Conservation (phyloP, 305 asterid genomes). For the Fraxinus angustifolia region DNA sequence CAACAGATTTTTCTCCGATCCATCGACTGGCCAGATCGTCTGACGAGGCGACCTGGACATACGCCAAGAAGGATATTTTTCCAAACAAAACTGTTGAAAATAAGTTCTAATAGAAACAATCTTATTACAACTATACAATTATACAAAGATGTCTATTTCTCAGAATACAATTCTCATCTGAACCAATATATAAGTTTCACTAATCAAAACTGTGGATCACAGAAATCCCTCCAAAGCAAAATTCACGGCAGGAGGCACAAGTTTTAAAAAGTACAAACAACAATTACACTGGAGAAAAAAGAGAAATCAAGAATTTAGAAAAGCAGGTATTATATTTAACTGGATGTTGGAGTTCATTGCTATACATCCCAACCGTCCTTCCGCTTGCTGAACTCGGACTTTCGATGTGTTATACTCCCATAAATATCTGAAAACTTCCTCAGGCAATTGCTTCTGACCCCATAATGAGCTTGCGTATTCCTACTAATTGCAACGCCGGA, state of each 20-base stretch:
- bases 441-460: constrained; percentile 68
- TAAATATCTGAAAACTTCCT: constrained; percentile 55
- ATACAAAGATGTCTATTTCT: background rate
- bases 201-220: constrained; percentile 9
- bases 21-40: background rate
- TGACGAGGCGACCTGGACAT: background rate
- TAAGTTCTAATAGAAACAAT: background rate
- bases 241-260: constrained; percentile 18
- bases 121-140: constrained; percentile 12
- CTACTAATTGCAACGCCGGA: constrained; percentile 88
- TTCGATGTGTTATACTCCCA: constrained; percentile 55
- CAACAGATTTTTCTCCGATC: background rate
- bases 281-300: constrained; percentile 17
- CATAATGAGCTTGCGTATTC: constrained; percentile 81
- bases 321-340: constrained; percentile 7
- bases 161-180: background rate
- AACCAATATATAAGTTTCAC: constrained; percentile 13
- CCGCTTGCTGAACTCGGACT: constrained; percentile 58
- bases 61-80: background rate
- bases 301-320: background rate
- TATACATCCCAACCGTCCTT: constrained; percentile 95
- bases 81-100: background rate
- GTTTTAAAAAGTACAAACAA: background rate
- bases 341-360: constrained; percentile 15
- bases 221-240: constrained; percentile 10